phyloP scores from a whole-genome alignment of 768 basidiomycete species.

The Pisolithus orientalis region DNA sequence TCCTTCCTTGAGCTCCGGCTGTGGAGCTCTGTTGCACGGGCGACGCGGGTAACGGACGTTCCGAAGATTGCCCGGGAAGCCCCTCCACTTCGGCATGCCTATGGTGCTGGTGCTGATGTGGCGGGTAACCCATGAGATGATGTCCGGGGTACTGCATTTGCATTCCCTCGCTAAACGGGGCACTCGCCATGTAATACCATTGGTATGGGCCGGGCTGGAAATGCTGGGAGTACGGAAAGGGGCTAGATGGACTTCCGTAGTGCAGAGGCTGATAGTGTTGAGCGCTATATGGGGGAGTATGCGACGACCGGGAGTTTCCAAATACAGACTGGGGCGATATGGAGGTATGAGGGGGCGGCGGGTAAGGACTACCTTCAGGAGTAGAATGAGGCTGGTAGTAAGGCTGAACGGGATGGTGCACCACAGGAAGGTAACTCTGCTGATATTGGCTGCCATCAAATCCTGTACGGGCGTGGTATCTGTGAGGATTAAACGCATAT shows the following conservation, averaged over 20 bases:
- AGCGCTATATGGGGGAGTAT: conserved; percentile 17
- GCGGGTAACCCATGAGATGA: conserved; percentile 28
- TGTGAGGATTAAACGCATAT: conserved; percentile 28
- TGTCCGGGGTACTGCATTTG: conserved; percentile 27
- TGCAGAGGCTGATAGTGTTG: conserved; percentile 10
- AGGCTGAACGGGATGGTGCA: conserved; percentile 27
- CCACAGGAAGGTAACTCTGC: conserved; percentile 37
- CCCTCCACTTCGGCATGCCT: conserved; percentile 12
- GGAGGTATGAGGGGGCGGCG: conserved; percentile 19
- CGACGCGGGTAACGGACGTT: conserved; percentile 7
- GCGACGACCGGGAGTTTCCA: conserved; percentile 12
- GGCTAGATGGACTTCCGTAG: conserved; percentile 26
- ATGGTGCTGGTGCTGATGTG: conserved; percentile 11
- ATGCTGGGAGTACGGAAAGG: conserved; percentile 33
- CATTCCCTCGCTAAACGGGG: conserved; percentile 22
- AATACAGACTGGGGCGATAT: conserved; percentile 19
- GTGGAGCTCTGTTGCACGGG: not conserved
- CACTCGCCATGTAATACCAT: conserved; percentile 43
- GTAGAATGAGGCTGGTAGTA: conserved; percentile 35
- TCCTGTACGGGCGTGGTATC: conserved; percentile 28
- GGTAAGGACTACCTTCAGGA: conserved; percentile 25
- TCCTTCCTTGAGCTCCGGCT: not conserved
- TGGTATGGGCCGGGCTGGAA: conserved; percentile 34
- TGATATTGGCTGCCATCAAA: conserved; percentile 34
- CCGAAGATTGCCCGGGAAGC: conserved; percentile 13